Base-by-base conservation (phyloP, 2,329 filamentous ascomycete species). In the Aspergillus sp. region DNA sequence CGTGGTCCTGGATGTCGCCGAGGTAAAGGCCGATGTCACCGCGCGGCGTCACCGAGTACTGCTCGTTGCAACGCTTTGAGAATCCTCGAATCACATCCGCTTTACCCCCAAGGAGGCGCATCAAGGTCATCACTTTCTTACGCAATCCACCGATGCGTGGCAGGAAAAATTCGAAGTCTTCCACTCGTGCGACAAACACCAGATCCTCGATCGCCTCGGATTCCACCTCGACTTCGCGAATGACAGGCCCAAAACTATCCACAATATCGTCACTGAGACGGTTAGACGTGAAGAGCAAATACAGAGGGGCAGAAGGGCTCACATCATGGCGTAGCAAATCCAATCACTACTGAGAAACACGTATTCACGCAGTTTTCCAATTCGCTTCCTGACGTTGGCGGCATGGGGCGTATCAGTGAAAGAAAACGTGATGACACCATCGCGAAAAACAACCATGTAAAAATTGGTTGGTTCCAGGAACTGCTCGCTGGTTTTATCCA, bases 321-420 rank as follows among this genome's bases (percentile, higher is more conserved):
- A 86, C 80, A 98, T 96, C 53, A 98, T 72, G 26, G 91, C 91
- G 56, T 98, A 98, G 68, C 91, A 98, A 48, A 96, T 93, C 89
- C 93, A 98, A 62, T 98, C 91, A 47, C 86, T 88, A 55, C 86
- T 93, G 24, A 98, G 72, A 40, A 88, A 80, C 49, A 96, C 83
- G 53, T 95, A 96, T 53, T 98, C 91, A 53, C 93, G 89, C 35
- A 98, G 71, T 47, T 86, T 82, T 15, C 85, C 80, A 50, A 98
- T 96, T 60, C 91, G 79, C 68, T 83, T 86, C 44, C 89, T 79
- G 15, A 98, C 91, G 44, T 91, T 85, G 26, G 80, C 74, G 8
- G 88, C 85, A 57, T 98, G 91, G 2, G 79, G 77, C 52, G 93
- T 94, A 10, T 81, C 81, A 29, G 77, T 78, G 57, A 94, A 96